A percentile compares a stretch with the other conserved stretches of the same genome.
phyloP scores from a whole-genome alignment of 768 basidiomycete species.

The Leccinum longicurvipes region DNA sequence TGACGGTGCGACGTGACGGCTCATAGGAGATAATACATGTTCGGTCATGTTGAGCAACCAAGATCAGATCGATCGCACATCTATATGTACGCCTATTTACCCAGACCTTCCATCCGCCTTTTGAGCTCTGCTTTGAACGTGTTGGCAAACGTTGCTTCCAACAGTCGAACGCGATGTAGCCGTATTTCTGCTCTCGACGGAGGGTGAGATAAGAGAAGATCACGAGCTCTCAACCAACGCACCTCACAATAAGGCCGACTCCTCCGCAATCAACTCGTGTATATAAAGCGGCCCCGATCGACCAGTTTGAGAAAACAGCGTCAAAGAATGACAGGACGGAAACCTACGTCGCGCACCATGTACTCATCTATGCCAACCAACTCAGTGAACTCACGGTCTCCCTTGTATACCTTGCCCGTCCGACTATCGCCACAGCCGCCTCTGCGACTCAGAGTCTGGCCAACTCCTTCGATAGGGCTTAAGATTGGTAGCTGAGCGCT shows the following conservation, averaged over 20 bases:
- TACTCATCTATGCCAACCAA: conserved; percentile 83
- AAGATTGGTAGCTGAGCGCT: too few species aligned
- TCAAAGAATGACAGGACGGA: neutral
- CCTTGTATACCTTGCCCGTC: conserved; percentile 98
- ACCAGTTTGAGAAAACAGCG: neutral
- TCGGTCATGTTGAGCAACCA: neutral
- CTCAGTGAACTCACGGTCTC: conserved; percentile 93
- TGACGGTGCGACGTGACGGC: too few species aligned
- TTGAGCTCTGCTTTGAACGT: conserved; percentile 29
- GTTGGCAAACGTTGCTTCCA: conserved; percentile 24
- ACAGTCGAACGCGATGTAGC: conserved; percentile 88
- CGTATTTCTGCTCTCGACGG: conserved; percentile 99
- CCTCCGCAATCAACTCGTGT: conserved; percentile 98
- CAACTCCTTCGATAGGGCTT: too few species aligned
- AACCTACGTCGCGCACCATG: conserved; percentile 78
- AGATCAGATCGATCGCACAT: neutral
- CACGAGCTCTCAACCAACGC: too few species aligned
- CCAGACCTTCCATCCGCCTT: conserved; percentile 35
- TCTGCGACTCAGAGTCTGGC: too few species aligned
- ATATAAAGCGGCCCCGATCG: conserved; percentile 85
- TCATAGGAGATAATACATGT: neutral
- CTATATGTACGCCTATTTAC: conserved; percentile 40
- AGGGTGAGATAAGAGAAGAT: too few species aligned
- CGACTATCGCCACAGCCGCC: too few species aligned
- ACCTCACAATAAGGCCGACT: conserved; percentile 96